phyloP scores from a whole-genome alignment of 345 rosid genomes.

The Rhodomyrtus tomentosa region DNA sequence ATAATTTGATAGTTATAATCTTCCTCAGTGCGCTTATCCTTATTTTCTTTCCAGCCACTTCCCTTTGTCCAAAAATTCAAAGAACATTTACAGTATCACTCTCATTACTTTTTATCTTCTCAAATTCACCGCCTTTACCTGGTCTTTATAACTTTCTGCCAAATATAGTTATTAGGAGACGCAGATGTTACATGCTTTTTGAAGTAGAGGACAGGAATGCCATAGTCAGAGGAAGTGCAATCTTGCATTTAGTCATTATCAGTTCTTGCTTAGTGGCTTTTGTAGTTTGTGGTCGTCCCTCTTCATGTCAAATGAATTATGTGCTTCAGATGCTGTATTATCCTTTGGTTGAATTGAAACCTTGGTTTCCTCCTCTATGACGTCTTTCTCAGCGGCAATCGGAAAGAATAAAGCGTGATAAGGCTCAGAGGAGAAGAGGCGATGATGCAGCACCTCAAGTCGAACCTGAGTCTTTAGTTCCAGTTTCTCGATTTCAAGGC shows the following conservation, averaged over 20 bases:
- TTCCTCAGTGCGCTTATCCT: not conserved
- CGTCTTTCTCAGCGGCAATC: slow-evolving; percentile 54
- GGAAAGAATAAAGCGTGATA: slow-evolving; percentile 56
- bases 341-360: not conserved
- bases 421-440: slow-evolving; percentile 43
- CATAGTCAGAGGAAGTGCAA: not conserved
- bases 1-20: not conserved
- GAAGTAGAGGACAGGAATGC: not conserved
- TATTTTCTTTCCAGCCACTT: not conserved
- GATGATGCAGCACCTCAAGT: slow-evolving; percentile 45
- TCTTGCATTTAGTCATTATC: not conserved
- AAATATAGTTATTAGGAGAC: not conserved
- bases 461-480: slow-evolving; percentile 56
- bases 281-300: not conserved
- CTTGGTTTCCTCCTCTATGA: not conserved
- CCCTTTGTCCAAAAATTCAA: not conserved
- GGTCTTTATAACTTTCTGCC: not conserved
- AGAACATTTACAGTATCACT: not conserved
- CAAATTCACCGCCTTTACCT: not conserved
- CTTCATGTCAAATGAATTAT: not conserved
- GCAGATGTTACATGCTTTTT: not conserved
- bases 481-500: slow-evolving; percentile 60
- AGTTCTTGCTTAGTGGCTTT: not conserved
- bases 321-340: not conserved
- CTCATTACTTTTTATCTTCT: not conserved